Percentiles rank a stretch among this genome's conserved stretches.
phyloP scores from a whole-genome alignment of 139 green algal species.

The Chlamydomonas sphaeroides region DNA sequence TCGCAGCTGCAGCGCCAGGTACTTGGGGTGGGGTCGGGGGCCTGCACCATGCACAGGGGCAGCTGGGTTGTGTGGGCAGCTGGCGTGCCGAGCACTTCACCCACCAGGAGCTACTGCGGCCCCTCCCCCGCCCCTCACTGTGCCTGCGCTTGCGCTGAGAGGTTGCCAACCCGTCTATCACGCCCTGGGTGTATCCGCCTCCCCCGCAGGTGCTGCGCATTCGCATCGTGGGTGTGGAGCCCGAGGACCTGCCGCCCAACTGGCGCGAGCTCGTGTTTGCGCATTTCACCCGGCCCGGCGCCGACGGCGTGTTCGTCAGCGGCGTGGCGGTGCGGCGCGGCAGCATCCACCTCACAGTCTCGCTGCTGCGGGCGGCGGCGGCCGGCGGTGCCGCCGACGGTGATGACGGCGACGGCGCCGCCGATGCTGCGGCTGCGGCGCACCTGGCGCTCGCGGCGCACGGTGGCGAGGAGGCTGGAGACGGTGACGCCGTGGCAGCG shows the following conservation, averaged over 20 bases:
- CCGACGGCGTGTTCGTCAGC: background rate
- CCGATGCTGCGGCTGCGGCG: too few relatives aligned
- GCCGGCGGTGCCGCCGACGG: too few relatives aligned
- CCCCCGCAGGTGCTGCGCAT: background rate
- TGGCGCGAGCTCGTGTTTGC: conserved; percentile 1
- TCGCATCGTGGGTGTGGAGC: background rate
- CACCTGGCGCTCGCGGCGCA: too few relatives aligned
- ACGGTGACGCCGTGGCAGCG: background rate
- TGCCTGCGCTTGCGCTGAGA: background rate
- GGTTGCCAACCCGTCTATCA: background rate
- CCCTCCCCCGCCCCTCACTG: too few relatives aligned
- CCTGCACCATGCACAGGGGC: background rate
- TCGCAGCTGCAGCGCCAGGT: too few relatives aligned
- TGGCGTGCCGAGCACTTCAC: background rate
- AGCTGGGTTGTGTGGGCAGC: too few relatives aligned
- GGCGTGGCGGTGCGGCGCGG: conserved; percentile 10
- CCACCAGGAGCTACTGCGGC: too few relatives aligned
- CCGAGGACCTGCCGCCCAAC: background rate
- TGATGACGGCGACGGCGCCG: too few relatives aligned
- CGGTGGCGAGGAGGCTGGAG: too few relatives aligned
- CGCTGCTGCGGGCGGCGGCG: background rate
- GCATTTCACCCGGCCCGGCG: background rate
- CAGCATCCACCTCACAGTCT: conserved; percentile 33
- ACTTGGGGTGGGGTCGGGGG: too few relatives aligned
- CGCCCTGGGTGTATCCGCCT: too few relatives aligned